Evolutionary conservation across 768 basidiomycete species (phyloP).

Genomic region (Phlebiopsis flavidoalba): DNA sequence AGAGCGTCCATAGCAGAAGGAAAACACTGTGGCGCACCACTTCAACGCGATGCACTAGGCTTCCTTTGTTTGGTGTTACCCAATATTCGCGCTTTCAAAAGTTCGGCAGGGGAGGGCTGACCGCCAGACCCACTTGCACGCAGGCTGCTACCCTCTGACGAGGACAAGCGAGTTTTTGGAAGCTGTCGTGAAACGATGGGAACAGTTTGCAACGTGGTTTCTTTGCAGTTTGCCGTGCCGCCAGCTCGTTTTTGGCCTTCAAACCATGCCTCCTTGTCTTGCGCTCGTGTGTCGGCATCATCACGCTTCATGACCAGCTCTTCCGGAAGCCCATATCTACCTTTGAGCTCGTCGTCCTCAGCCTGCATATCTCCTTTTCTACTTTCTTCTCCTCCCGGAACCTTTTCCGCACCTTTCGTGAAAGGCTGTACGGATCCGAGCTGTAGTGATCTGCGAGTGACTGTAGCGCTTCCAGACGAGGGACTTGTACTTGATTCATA

Average conservation of each 20-base stretch:
- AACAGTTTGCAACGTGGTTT: slow-evolving; percentile 34
- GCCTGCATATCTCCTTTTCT: slow-evolving; percentile 59
- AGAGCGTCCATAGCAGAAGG: not conserved
- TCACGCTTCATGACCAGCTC: slow-evolving; percentile 61
- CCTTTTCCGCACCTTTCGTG: slow-evolving; percentile 64
- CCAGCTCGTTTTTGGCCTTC: slow-evolving; percentile 43
- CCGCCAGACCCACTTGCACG: slow-evolving; percentile 21
- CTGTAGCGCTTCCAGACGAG: slow-evolving; percentile 79
- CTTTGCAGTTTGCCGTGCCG: slow-evolving; percentile 38
- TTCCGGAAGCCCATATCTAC: slow-evolving; percentile 72
- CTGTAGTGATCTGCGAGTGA: slow-evolving; percentile 73
- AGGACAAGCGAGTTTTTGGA: not conserved
- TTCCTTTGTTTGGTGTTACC: slow-evolving; percentile 46
- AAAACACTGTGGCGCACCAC: not conserved
- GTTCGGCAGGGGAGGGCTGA: slow-evolving; percentile 27
- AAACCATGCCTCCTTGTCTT: slow-evolving; percentile 65
- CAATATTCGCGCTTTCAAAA: slow-evolving; percentile 52
- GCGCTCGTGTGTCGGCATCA: slow-evolving; percentile 50
- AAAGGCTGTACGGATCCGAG: slow-evolving; percentile 82
- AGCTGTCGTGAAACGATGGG: slow-evolving; percentile 5
- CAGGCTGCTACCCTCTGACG: slow-evolving; percentile 22
- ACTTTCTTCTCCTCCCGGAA: slow-evolving; percentile 88
- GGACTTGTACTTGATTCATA: slow-evolving; percentile 67
- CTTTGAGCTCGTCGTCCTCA: slow-evolving; percentile 68
- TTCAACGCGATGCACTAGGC: not conserved